Evolutionary conservation across 169 alveolate species (phyloP).

Genomic region (Plasmodium vinckei): DNA sequence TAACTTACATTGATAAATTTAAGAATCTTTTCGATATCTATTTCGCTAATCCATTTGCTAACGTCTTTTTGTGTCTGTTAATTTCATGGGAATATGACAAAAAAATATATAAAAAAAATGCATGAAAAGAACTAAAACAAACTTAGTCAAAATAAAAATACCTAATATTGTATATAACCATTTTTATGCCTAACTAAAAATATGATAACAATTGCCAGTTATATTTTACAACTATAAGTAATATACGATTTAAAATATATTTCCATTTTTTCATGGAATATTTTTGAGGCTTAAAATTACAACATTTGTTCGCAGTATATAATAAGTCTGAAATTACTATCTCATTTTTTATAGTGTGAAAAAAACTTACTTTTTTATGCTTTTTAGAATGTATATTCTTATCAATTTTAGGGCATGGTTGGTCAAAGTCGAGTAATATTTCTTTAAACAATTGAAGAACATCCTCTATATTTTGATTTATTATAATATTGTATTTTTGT

Average conservation of each 20-base stretch:
- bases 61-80: slow-evolving; percentile 18
- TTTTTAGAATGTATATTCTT: slow-evolving; percentile 5
- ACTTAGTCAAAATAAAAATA: neutral
- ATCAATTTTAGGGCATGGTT: neutral
- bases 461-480: slow-evolving; percentile 8
- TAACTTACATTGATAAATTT: slow-evolving; percentile 24
- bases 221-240: neutral
- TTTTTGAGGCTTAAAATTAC: neutral
- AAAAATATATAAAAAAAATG: neutral
- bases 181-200: neutral
- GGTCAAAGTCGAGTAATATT: slow-evolving; percentile 5
- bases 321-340: neutral
- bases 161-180: neutral
- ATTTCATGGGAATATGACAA: neutral
- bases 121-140: neutral
- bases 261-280: neutral
- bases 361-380: slow-evolving; percentile 36
- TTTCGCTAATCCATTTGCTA: slow-evolving; percentile 52
- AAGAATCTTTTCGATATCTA: slow-evolving; percentile 39
- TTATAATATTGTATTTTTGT: slow-evolving; percentile 1
- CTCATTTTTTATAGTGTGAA: neutral
- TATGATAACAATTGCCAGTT: no score
- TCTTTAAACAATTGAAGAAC: slow-evolving; percentile 21
- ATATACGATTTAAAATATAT: neutral
- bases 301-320: neutral